phyloP scores from a whole-genome alignment of 2,329 filamentous ascomycete genomes.

The Pseudocercospora fijiensis region DNA sequence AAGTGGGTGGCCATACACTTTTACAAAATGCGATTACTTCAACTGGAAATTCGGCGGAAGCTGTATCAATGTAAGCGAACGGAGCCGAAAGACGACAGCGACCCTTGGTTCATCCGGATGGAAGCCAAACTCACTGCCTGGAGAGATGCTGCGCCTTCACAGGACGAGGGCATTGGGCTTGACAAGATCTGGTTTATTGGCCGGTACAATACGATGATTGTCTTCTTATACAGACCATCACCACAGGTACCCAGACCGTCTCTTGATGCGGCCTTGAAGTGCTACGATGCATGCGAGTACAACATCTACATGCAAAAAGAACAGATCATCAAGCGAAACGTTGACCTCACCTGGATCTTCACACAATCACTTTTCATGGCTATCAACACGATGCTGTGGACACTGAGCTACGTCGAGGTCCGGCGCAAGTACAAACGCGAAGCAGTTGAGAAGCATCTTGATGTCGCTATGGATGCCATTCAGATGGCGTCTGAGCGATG shows the following conservation, averaged over 20 bases:
- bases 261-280: slow-evolving; percentile 71
- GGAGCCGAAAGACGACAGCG: slow-evolving; percentile 72
- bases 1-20: slow-evolving; percentile 92
- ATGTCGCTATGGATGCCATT: slow-evolving; percentile 74
- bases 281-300: slow-evolving; percentile 77
- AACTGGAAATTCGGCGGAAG: slow-evolving; percentile 81
- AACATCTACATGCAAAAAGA: slow-evolving; percentile 79
- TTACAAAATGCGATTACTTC: slow-evolving; percentile 83
- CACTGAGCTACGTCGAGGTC: slow-evolving; percentile 81
- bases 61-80: slow-evolving; percentile 81
- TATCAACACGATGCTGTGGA: slow-evolving; percentile 89
- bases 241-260: slow-evolving; percentile 89
- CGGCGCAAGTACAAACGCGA: slow-evolving; percentile 69
- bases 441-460: slow-evolving; percentile 73
- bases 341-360: slow-evolving; percentile 94
- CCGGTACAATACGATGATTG: slow-evolving; percentile 81
- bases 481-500: slow-evolving; percentile 79
- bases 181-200: slow-evolving; percentile 65
- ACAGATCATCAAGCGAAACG: slow-evolving; percentile 71
- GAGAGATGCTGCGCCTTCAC: slow-evolving; percentile 72
- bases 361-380: slow-evolving; percentile 86
- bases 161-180: slow-evolving; percentile 66
- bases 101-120: slow-evolving; percentile 86
- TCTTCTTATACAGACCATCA: slow-evolving; percentile 84
- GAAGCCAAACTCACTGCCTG: slow-evolving; percentile 75